Conservation (phyloP, 257 asterid genomes). For the Nicotiana paniculata region DNA sequence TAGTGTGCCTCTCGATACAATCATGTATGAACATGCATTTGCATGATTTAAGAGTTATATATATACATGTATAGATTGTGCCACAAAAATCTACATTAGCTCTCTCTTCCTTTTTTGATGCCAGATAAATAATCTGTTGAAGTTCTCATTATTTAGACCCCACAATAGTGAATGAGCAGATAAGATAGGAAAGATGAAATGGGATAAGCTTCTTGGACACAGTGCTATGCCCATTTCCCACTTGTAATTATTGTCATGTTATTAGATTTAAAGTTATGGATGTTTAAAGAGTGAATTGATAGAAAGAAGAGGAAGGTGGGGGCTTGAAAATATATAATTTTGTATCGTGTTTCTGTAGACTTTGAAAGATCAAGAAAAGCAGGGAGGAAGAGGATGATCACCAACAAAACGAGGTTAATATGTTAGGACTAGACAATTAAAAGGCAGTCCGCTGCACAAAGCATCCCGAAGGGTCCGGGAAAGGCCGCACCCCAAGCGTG, state of each 20-base stretch:
- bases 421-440: neutral
- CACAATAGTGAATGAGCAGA: slow-evolving; percentile 45
- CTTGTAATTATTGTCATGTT: slow-evolving; percentile 28
- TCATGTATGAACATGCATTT: slow-evolving; percentile 70
- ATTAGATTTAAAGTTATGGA: slow-evolving; percentile 29
- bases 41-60: slow-evolving; percentile 23
- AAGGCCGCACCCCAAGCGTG: too few relatives aligned
- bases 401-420: neutral
- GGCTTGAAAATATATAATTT: neutral
- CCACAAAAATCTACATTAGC: slow-evolving; percentile 17
- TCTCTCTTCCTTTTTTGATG: slow-evolving; percentile 7
- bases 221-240: slow-evolving; percentile 72
- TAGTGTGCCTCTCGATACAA: slow-evolving; percentile 36
- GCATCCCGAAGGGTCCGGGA: too few relatives aligned
- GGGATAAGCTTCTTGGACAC: slow-evolving; percentile 64
- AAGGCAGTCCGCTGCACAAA: too few relatives aligned
- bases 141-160: slow-evolving; percentile 35
- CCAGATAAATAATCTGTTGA: slow-evolving; percentile 21
- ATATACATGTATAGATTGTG: slow-evolving; percentile 5
- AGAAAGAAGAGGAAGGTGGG: neutral
- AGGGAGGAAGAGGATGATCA: neutral
- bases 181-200: slow-evolving; percentile 54
- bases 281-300: neutral
- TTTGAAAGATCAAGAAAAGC: neutral
- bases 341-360: neutral